These are phyloP conservation scores for Schizochytrium sp. DNA, from an alignment of 108 stramenopile species.

Conservation along the genomic window DNA sequence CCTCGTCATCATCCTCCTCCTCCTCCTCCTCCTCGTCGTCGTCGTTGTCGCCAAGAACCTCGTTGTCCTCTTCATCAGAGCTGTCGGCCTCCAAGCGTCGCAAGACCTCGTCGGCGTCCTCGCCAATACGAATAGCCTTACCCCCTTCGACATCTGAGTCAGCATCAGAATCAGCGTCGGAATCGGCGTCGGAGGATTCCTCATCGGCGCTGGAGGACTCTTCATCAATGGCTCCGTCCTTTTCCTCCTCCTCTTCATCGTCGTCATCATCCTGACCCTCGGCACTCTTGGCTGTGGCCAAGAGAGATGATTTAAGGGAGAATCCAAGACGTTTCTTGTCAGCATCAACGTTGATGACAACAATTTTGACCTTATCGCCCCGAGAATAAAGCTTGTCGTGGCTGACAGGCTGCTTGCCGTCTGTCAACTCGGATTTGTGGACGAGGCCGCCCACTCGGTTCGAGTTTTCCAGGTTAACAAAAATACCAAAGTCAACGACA, in stretches of 20 bases:
- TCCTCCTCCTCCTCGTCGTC: constrained; percentile 22
- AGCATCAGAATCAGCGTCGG: not conserved
- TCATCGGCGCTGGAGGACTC: not conserved
- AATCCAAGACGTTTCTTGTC: constrained; percentile 26
- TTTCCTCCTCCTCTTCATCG: not conserved
- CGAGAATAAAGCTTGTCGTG: not conserved
- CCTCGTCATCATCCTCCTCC: not conserved
- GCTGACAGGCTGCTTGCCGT: not conserved
- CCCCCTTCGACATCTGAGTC: constrained; percentile 17
- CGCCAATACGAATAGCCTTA: not conserved
- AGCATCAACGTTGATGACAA: constrained; percentile 21
- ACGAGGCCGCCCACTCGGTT: not conserved
- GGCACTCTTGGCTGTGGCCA: not conserved
- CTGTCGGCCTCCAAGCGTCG: not conserved
- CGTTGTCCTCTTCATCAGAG: constrained; percentile 24
- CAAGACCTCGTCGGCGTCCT: not conserved
- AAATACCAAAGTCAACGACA: not conserved
- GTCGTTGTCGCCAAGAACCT: constrained; percentile 15
- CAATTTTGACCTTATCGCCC: not conserved
- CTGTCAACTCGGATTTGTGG: not conserved
- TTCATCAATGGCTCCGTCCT: not conserved
- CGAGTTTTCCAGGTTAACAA: not conserved
- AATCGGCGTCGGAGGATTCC: not conserved
- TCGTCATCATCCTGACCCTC: not conserved
- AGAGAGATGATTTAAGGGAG: constrained; percentile 33